Evolutionary conservation across 2,329 filamentous ascomycete species (phyloP).

Genomic region (Sarocladium brachiariae): DNA sequence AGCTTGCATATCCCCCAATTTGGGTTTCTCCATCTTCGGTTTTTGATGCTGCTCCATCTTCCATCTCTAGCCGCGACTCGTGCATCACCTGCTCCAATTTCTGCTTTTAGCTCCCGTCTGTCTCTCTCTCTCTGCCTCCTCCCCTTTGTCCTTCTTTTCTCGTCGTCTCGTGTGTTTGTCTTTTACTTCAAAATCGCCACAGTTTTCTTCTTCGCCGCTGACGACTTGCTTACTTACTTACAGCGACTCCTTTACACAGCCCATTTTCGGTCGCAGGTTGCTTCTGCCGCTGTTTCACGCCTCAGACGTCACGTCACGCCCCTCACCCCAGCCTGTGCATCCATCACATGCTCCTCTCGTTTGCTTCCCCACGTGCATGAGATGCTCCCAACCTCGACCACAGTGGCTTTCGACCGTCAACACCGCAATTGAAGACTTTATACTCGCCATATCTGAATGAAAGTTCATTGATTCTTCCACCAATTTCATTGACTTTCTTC

Average conservation of each 20-base stretch:
- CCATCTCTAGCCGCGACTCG: constrained; percentile 7
- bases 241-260: not conserved
- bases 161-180: not conserved
- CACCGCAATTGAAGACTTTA: not conserved
- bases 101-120: too few species aligned
- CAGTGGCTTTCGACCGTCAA: not conserved
- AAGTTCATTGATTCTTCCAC: not conserved
- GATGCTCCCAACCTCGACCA: not conserved
- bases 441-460: not conserved
- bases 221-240: too few species aligned
- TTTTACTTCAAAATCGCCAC: not conserved
- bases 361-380: constrained; percentile 6
- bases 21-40: not conserved
- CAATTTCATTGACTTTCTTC: not conserved
- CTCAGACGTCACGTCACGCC: constrained; percentile 1
- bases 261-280: not conserved
- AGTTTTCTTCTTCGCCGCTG: not conserved
- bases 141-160: not conserved
- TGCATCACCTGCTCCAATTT: not conserved
- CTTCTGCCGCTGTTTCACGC: constrained; percentile 7
- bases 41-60: not conserved
- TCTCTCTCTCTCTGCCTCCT: not conserved
- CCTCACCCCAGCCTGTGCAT: constrained; percentile 12
- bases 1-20: not conserved
- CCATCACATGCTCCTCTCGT: constrained; percentile 8